These are phyloP conservation scores for Crithidia sp. DNA, from an alignment of 208 protist genomes.

Conservation along the genomic window DNA sequence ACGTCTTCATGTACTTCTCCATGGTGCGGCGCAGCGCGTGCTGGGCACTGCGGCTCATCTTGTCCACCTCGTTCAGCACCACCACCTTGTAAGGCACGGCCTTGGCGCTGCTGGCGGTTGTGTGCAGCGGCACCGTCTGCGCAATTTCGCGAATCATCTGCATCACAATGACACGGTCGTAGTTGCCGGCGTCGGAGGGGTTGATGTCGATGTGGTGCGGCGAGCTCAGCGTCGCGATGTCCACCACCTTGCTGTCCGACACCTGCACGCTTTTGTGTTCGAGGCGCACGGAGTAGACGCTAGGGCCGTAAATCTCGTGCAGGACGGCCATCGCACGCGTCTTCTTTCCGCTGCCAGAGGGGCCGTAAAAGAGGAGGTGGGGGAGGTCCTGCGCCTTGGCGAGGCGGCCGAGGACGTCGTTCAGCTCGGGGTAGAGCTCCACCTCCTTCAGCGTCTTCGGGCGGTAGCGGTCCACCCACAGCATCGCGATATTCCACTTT, in stretches of 20 bases:
- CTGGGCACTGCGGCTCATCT: slow-evolving; percentile 96
- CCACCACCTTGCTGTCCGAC: slow-evolving; percentile 94
- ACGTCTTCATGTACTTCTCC: slow-evolving; percentile 99
- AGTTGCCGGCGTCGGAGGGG: slow-evolving; percentile 97
- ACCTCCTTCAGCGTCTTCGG: slow-evolving; percentile 96
- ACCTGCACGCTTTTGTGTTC: slow-evolving; percentile 92
- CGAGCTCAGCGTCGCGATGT: slow-evolving; percentile 96
- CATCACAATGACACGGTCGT: slow-evolving; percentile 98
- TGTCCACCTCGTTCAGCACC: slow-evolving; percentile 98
- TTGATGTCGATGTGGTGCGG: slow-evolving; percentile 99
- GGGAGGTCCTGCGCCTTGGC: slow-evolving; percentile 92
- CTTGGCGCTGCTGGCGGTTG: slow-evolving; percentile 22
- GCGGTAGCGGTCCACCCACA: slow-evolving; percentile 99
- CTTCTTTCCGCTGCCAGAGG: slow-evolving; percentile 96
- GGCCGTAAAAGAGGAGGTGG: slow-evolving; percentile 98
- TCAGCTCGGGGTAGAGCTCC: slow-evolving; percentile 95
- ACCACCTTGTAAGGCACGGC: slow-evolving; percentile 94
- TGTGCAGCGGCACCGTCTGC: slow-evolving; percentile 88
- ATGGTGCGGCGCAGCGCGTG: slow-evolving; percentile 99
- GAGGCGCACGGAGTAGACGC: slow-evolving; percentile 87
- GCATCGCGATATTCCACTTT: slow-evolving; percentile 53
- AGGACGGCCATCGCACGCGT: slow-evolving; percentile 96
- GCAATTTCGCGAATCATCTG: slow-evolving; percentile 99
- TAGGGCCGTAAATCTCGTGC: slow-evolving; percentile 93
- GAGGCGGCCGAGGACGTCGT: slow-evolving; percentile 89